phyloP scores from a whole-genome alignment of 2,329 filamentous ascomycete species.

The Penicillium sp. region DNA sequence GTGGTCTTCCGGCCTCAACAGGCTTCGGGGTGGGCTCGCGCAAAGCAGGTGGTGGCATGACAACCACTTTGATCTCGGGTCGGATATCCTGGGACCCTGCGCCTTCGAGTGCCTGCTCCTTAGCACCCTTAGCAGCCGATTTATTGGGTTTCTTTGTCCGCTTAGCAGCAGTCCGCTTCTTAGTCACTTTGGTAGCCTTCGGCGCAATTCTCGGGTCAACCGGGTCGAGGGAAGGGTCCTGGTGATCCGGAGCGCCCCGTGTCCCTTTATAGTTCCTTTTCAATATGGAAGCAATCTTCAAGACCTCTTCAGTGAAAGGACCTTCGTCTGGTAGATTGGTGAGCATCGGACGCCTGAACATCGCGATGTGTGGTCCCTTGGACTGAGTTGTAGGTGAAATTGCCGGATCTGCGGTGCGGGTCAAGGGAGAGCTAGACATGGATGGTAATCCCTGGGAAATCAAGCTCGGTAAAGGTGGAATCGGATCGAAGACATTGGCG shows the following conservation, averaged over 20 bases:
- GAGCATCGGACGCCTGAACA: background rate
- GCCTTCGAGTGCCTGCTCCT: background rate
- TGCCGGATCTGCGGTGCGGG: background rate
- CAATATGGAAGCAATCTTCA: background rate
- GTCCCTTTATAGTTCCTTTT: conserved; percentile 12
- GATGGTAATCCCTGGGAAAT: background rate
- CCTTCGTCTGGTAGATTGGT: background rate
- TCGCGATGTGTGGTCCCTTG: background rate
- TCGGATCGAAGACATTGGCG: conserved; percentile 22
- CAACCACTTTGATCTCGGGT: background rate
- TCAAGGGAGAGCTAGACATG: background rate
- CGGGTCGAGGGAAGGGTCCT: background rate
- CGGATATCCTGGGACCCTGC: background rate
- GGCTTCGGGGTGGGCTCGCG: too few relatives aligned
- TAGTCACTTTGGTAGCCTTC: background rate
- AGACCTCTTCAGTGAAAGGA: background rate
- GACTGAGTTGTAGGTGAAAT: too few relatives aligned
- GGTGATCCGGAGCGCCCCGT: background rate
- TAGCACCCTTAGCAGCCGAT: too few relatives aligned
- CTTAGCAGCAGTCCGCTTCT: background rate
- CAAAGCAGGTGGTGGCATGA: background rate
- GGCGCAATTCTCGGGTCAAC: background rate
- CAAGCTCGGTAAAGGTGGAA: conserved; percentile 17
- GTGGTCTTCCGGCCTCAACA: background rate
- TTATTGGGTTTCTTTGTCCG: background rate